Conservation (phyloP, 176 grass and related monocot species). For the Sorghum bicolor region DNA sequence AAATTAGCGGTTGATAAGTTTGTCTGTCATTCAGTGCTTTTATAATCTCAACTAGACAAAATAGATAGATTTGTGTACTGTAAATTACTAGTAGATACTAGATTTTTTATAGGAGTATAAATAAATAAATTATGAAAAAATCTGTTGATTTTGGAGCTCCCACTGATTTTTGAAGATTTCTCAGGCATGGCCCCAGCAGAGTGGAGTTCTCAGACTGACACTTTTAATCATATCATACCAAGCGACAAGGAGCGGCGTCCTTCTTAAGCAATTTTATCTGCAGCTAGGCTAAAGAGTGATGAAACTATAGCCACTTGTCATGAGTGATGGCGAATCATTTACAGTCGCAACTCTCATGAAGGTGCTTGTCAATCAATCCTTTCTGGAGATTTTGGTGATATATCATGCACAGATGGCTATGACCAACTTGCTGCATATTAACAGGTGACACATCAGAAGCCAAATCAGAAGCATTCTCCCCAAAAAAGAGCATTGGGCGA, state of each 20-base stretch:
- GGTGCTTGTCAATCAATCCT: slow-evolving; percentile 10
- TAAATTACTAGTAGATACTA: not conserved
- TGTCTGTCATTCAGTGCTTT: not conserved
- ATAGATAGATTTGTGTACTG: not conserved
- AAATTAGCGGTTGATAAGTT: not conserved
- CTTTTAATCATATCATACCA: not conserved
- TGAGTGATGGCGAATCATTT: not conserved
- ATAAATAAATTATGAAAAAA: not conserved
- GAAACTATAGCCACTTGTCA: not conserved
- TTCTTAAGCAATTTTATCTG: not conserved
- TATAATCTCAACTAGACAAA: not conserved
- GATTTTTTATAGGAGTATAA: not conserved
- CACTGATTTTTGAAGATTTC: slow-evolving; percentile 15
- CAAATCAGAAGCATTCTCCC: slow-evolving; percentile 29
- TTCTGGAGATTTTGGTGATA: not conserved
- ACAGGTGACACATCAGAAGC: slow-evolving; percentile 21
- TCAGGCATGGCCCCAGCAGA: not conserved
- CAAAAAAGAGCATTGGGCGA: slow-evolving; percentile 21
- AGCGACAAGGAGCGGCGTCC: not conserved
- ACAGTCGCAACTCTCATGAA: not conserved
- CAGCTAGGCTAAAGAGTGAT: not conserved
- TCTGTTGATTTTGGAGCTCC: slow-evolving; percentile 1
- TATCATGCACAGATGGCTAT: not conserved
- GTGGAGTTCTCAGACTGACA: not conserved
- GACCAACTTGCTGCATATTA: slow-evolving; percentile 9